Conservation (phyloP, 2,329 filamentous ascomycete species). For the Ceratocystis alfenasii region DNA sequence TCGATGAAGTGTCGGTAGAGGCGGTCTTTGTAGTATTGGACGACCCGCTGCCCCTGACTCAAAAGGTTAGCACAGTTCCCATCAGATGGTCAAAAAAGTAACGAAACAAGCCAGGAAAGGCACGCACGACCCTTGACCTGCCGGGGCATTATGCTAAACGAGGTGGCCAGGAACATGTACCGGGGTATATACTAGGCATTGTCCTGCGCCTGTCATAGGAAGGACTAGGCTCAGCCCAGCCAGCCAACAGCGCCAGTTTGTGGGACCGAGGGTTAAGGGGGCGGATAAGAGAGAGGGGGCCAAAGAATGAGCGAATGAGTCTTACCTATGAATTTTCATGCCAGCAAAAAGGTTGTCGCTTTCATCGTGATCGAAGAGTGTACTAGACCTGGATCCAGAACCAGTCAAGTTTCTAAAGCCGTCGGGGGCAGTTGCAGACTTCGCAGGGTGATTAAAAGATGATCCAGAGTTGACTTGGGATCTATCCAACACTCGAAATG, state of each 20-base stretch:
- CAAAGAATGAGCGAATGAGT: slow-evolving; percentile 27
- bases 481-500: slow-evolving; percentile 48
- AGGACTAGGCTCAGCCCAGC: background rate
- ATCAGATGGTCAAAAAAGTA: slow-evolving; percentile 12
- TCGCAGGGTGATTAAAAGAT: slow-evolving; percentile 12
- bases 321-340: slow-evolving; percentile 45
- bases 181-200: slow-evolving; percentile 7
- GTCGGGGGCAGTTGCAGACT: slow-evolving; percentile 29
- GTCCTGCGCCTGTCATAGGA: slow-evolving; percentile 7
- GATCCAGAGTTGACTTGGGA: slow-evolving; percentile 28
- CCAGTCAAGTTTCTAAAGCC: slow-evolving; percentile 40
- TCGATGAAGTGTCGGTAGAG: slow-evolving; percentile 48
- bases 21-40: slow-evolving; percentile 50
- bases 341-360: slow-evolving; percentile 50
- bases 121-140: slow-evolving; percentile 11
- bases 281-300: slow-evolving; percentile 6
- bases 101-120: slow-evolving; percentile 13
- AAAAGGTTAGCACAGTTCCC: slow-evolving; percentile 19
- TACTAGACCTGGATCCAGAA: slow-evolving; percentile 32
- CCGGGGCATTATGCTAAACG: slow-evolving; percentile 11
- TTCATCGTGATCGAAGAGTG: slow-evolving; percentile 32
- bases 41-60: slow-evolving; percentile 32
- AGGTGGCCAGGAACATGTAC: slow-evolving; percentile 16
- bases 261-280: slow-evolving; percentile 8
- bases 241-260: background rate